A percentile compares a stretch with the other conserved stretches of the same genome.
phyloP scores from a whole-genome alignment of 2,329 filamentous ascomycete species.

The Aspergillus caelatus region DNA sequence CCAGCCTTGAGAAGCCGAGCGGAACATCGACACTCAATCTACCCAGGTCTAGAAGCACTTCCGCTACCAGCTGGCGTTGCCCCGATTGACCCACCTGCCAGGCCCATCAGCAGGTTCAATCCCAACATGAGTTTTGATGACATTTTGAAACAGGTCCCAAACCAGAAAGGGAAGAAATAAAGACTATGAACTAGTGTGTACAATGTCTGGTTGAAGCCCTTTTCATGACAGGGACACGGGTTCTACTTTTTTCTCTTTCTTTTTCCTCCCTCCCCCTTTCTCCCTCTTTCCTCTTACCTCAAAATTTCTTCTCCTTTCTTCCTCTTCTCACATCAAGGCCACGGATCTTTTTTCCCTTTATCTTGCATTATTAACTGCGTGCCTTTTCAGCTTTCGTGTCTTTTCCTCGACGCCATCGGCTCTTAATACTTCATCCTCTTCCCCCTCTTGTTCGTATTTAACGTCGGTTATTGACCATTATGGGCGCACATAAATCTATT shows the following conservation, averaged over 20 bases:
- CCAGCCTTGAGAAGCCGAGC: conserved; percentile 32
- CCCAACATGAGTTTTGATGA: conserved; percentile 54
- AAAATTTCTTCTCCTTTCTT: conserved; percentile 3
- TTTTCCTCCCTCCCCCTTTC: conserved; percentile 7
- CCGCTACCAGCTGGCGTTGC: conserved; percentile 47
- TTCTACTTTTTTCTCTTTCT: conserved; percentile 8
- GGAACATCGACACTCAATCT: conserved; percentile 47
- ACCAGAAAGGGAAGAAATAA: conserved; percentile 42
- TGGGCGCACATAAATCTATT: conserved; percentile 18
- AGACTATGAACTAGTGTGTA: conserved; percentile 9
- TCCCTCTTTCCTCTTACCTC: conserved; percentile 5
- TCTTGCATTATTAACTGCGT: conserved; percentile 11
- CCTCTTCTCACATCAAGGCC: background rate
- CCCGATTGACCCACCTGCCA: conserved; percentile 42
- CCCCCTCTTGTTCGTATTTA: conserved; percentile 12
- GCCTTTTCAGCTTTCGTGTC: conserved; percentile 12
- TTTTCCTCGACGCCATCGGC: conserved; percentile 6
- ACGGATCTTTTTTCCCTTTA: background rate
- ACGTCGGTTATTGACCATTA: conserved; percentile 16
- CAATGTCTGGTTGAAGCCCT: conserved; percentile 5
- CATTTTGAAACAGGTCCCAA: conserved; percentile 47
- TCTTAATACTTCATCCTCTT: background rate
- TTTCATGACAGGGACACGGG: conserved; percentile 12
- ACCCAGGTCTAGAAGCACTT: conserved; percentile 49
- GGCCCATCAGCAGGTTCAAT: conserved; percentile 47